Percentiles rank a stretch among this genome's conserved stretches.
Conservation (phyloP, 495 filamentous ascomycete genomes). For the Glonium stellatum region DNA sequence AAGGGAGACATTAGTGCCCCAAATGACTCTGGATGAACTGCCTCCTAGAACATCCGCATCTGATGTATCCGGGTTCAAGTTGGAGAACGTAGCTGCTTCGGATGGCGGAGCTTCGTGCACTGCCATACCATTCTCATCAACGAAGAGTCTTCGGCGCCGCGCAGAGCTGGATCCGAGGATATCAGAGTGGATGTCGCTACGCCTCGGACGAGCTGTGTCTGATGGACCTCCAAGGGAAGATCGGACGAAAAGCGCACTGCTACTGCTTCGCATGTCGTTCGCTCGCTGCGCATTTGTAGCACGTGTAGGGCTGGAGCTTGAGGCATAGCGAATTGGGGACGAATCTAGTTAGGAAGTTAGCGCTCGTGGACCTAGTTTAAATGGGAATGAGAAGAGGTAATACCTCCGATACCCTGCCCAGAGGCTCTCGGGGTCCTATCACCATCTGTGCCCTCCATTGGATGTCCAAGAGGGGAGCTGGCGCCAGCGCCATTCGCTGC, state of each 20-base stretch:
- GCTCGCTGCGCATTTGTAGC: slow-evolving; percentile 47
- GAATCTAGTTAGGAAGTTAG: slow-evolving; percentile 54
- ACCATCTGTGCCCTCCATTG: slow-evolving; percentile 37
- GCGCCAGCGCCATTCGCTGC: slow-evolving; percentile 51
- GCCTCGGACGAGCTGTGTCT: slow-evolving; percentile 46
- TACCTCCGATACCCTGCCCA: slow-evolving; percentile 57
- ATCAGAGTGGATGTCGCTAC: slow-evolving; percentile 79
- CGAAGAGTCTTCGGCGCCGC: slow-evolving; percentile 63
- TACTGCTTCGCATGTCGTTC: slow-evolving; percentile 60
- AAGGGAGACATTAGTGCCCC: slow-evolving; percentile 95
- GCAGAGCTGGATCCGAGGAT: slow-evolving; percentile 57
- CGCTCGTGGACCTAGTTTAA: background rate
- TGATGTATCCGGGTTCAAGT: slow-evolving; percentile 78
- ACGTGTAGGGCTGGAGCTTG: slow-evolving; percentile 75
- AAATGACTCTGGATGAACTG: slow-evolving; percentile 73
- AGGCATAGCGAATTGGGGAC: slow-evolving; percentile 80
- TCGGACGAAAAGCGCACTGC: slow-evolving; percentile 78
- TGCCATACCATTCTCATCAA: slow-evolving; percentile 74
- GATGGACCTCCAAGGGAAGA: slow-evolving; percentile 50
- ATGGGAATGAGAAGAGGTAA: slow-evolving; percentile 11
- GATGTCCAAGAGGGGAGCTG: slow-evolving; percentile 62
- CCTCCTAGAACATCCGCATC: slow-evolving; percentile 86
- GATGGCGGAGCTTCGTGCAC: slow-evolving; percentile 53
- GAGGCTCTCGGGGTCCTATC: slow-evolving; percentile 72
- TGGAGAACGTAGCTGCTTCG: slow-evolving; percentile 79